phyloP scores from a whole-genome alignment of 2,329 filamentous ascomycete species.

The Balansia obtecta region DNA sequence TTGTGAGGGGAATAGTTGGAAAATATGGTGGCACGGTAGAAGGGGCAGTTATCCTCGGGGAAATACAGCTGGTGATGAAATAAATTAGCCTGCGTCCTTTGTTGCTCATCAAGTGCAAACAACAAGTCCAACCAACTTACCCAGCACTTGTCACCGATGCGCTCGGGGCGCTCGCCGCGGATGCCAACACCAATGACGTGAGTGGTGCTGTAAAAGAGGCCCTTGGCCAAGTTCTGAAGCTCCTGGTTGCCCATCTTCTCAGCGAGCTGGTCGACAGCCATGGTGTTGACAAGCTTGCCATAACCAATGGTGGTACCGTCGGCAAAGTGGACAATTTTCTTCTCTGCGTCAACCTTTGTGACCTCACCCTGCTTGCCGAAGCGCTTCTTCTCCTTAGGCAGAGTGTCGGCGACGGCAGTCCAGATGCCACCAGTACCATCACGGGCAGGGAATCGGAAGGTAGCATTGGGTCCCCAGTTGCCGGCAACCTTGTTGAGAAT shows the following conservation, averaged over 20 bases:
- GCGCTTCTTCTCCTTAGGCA: slow-evolving; percentile 82
- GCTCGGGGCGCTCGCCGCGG: slow-evolving; percentile 79
- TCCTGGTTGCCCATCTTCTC: slow-evolving; percentile 82
- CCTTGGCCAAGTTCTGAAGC: slow-evolving; percentile 72
- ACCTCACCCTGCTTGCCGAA: slow-evolving; percentile 81
- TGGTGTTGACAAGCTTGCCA: slow-evolving; percentile 86
- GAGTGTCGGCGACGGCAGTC: slow-evolving; percentile 89
- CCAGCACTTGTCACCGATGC: slow-evolving; percentile 99
- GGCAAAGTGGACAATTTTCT: slow-evolving; percentile 68
- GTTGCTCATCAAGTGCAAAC: background rate
- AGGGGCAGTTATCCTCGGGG: slow-evolving; percentile 96
- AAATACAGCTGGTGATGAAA: slow-evolving; percentile 63
- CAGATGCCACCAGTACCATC: slow-evolving; percentile 98
- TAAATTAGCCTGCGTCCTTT: background rate
- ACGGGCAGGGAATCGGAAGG: slow-evolving; percentile 92
- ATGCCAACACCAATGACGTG: slow-evolving; percentile 96
- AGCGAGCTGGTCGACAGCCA: slow-evolving; percentile 83
- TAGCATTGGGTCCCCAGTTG: slow-evolving; percentile 96
- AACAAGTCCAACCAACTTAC: slow-evolving; percentile 29
- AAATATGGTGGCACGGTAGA: slow-evolving; percentile 99
- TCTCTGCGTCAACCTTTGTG: slow-evolving; percentile 72
- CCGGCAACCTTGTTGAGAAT: slow-evolving; percentile 92
- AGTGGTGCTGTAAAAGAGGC: slow-evolving; percentile 90
- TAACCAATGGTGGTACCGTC: slow-evolving; percentile 86
- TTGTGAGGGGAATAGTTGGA: slow-evolving; percentile 99